phyloP scores from a whole-genome alignment of 2,329 filamentous ascomycete species.

The Hymenoscyphus albidus region DNA sequence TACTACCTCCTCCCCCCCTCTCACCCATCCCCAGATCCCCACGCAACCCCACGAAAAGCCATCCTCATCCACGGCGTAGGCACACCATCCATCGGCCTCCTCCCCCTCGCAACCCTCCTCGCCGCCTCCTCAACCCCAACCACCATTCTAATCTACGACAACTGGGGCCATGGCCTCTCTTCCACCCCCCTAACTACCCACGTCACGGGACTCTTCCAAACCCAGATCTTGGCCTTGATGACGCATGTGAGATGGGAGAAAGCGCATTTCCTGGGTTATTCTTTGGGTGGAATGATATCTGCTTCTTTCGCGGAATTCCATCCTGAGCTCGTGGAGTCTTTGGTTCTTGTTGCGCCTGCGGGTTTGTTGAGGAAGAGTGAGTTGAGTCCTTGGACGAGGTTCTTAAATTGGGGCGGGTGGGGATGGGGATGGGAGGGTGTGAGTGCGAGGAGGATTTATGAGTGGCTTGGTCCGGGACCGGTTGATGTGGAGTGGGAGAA shows the following conservation, averaged over 20 bases:
- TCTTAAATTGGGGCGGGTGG: not conserved
- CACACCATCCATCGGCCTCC: not conserved
- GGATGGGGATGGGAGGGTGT: not conserved
- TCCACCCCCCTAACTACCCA: not conserved
- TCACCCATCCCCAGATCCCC: not conserved
- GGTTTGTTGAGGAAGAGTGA: not conserved
- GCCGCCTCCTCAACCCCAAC: not conserved
- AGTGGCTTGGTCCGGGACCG: not conserved
- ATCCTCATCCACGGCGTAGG: not conserved
- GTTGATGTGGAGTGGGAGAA: not conserved
- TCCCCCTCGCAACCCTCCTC: not conserved
- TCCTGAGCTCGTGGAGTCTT: not conserved
- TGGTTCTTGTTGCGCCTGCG: not conserved
- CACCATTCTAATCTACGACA: not conserved
- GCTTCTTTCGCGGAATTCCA: slow-evolving; percentile 37
- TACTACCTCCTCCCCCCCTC: slow-evolving; percentile 18
- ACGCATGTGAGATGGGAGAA: slow-evolving; percentile 40
- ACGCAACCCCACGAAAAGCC: slow-evolving; percentile 22
- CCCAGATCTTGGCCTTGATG: slow-evolving; percentile 24
- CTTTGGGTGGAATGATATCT: slow-evolving; percentile 44
- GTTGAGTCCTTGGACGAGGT: not conserved
- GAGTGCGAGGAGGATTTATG: not conserved
- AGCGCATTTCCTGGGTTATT: slow-evolving; percentile 47
- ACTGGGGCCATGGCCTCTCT: not conserved
- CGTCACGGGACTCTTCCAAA: not conserved